Evolutionary conservation across 345 rosid genomes (phyloP).

Genomic region (Boechera stricta): DNA sequence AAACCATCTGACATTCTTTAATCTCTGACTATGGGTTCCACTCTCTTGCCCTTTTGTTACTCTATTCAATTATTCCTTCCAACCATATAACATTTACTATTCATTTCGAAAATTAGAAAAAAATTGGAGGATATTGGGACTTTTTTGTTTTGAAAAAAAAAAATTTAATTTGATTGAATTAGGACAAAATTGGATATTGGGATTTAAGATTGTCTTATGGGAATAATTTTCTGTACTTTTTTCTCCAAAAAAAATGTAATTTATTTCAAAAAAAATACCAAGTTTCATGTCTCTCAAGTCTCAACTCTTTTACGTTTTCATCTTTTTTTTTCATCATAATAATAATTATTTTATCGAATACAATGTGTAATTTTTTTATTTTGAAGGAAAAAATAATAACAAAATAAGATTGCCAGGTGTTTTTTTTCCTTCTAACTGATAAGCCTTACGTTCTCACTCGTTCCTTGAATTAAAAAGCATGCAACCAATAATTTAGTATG

Average conservation of each 20-base stretch:
- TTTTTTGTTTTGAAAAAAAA: too few species aligned
- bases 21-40: constrained; percentile 19
- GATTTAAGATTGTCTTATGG: not conserved
- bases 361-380: not conserved
- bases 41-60: constrained; percentile 3
- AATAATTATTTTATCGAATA: too few species aligned
- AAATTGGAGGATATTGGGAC: not conserved
- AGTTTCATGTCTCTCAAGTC: too few species aligned
- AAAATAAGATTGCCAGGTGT: too few species aligned
- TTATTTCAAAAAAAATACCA: too few species aligned
- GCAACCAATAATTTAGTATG: not conserved
- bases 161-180: too few species aligned
- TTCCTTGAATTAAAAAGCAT: not conserved
- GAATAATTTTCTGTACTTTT: not conserved
- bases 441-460: too few species aligned
- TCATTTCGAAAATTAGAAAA: not conserved
- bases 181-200: too few species aligned
- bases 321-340: not conserved
- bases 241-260: too few species aligned
- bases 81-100: not conserved
- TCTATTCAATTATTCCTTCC: constrained; percentile 4
- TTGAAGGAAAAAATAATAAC: too few species aligned
- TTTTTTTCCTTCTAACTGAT: too few species aligned
- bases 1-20: constrained; percentile 50
- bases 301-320: not conserved